phyloP scores from a whole-genome alignment of 306 rosid species.

The Quercus berberidifolia region DNA sequence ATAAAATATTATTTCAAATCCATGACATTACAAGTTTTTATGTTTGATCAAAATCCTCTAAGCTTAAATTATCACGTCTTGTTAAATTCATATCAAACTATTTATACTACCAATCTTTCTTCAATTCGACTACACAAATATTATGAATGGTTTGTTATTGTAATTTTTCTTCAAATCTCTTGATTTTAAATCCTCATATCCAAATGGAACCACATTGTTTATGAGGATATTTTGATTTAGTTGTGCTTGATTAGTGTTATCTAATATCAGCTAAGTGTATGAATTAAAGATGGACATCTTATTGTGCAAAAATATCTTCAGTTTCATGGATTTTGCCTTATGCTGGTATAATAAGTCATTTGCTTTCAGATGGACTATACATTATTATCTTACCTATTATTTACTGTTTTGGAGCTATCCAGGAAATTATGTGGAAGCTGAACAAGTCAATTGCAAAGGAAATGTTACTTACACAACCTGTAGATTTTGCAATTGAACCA shows the following conservation, averaged over 20 bases:
- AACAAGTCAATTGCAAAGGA: conserved; percentile 97
- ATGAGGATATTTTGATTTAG: background rate
- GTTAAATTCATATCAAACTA: no score
- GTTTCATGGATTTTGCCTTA: conserved; percentile 4
- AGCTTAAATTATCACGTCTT: no score
- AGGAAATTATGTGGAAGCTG: conserved; percentile 99
- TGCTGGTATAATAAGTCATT: conserved; percentile 1
- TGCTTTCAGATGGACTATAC: conserved; percentile 1
- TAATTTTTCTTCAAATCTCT: no score
- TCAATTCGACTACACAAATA: no score
- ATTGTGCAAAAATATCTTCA: background rate
- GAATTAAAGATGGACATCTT: background rate
- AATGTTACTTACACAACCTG: conserved; percentile 81
- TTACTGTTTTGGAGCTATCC: conserved; percentile 51
- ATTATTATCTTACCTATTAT: conserved; percentile 25
- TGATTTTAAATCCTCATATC: no score
- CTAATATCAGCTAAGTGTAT: background rate
- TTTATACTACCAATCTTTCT: no score
- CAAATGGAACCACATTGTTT: background rate
- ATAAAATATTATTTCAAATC: no score
- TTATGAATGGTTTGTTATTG: no score
- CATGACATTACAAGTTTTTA: no score
- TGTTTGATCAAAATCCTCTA: no score
- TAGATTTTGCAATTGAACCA: conserved; percentile 80
- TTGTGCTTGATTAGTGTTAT: background rate